phyloP scores from a whole-genome alignment of 78 protist species.

The Dictyostelium purpureum region DNA sequence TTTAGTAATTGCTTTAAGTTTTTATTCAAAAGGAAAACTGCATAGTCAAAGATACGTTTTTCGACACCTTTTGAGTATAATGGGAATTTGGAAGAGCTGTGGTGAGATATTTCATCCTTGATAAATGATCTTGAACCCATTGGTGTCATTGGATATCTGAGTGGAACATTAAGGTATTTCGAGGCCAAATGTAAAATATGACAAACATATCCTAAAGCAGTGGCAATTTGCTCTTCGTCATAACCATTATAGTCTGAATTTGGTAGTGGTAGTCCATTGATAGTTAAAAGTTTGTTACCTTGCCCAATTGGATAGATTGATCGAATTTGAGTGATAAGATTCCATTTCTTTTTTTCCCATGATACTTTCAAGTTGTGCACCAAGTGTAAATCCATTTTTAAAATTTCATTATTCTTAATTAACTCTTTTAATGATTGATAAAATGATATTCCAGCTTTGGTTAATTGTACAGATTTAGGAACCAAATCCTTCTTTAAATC shows the following conservation, averaged over 20 bases:
- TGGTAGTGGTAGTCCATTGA: conserved; percentile 68
- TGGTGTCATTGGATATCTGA: conserved; percentile 81
- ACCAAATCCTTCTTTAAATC: conserved; percentile 11
- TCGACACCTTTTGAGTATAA: conserved; percentile 70
- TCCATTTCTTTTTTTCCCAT: conserved; percentile 63
- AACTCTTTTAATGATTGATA: neutral
- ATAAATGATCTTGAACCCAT: conserved; percentile 82
- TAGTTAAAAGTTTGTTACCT: conserved; percentile 28
- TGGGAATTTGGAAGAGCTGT: conserved; percentile 67
- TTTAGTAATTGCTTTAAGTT: conserved; percentile 74
- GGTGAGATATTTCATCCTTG: conserved; percentile 73
- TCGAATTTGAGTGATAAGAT: conserved; percentile 56
- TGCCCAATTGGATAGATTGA: conserved; percentile 56
- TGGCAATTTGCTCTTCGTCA: conserved; percentile 79
- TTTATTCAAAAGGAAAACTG: conserved; percentile 77
- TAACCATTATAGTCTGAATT: conserved; percentile 80
- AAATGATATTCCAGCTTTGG: conserved; percentile 33
- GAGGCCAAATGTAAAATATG: conserved; percentile 63
- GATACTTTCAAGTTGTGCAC: conserved; percentile 6
- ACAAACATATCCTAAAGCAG: conserved; percentile 82
- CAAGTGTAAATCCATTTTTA: conserved; percentile 26
- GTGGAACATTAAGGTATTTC: conserved; percentile 69
- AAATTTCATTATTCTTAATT: conserved; percentile 1
- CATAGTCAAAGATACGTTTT: conserved; percentile 75
- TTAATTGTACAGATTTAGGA: conserved; percentile 21